Evolutionary conservation across 1,284 basidiomycete species (phyloP).

Genomic region (Cryptococcus maquisensis): DNA sequence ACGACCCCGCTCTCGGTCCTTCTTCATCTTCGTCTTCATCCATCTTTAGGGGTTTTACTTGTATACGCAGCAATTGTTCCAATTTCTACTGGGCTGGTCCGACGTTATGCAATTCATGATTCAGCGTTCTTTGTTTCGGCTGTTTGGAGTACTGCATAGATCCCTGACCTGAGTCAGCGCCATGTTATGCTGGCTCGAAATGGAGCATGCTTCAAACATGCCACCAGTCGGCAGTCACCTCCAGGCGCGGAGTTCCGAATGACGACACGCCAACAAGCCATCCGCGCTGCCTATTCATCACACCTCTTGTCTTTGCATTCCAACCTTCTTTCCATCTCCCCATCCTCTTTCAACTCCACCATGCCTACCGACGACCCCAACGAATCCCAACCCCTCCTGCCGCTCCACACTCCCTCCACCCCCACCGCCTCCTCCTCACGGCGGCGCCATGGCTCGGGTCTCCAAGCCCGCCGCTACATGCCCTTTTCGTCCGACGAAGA

Average conservation of each 20-base stretch:
- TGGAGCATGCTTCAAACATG: too few species aligned
- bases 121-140: too few species aligned
- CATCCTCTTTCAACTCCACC: neutral
- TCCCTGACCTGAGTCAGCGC: too few species aligned
- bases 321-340: neutral
- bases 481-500: neutral
- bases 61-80: neutral
- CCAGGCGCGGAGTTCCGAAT: too few species aligned
- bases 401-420: neutral
- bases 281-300: too few species aligned
- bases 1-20: neutral
- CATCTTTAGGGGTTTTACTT: neutral
- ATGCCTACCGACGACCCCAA: neutral
- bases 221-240: too few species aligned
- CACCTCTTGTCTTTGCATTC: neutral
- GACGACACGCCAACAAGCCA: too few species aligned
- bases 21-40: neutral
- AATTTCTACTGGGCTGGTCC: too few species aligned
- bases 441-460: neutral
- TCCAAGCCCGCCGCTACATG: neutral
- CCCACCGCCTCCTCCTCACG: neutral
- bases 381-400: conserved; percentile 3
- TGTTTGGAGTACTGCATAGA: too few species aligned
- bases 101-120: too few species aligned
- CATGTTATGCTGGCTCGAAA: too few species aligned